Evolutionary conservation across 176 grass and related monocot species (phyloP), one percentile per base, ranked within the genome.

Genomic region (Rhipidocladum racemiflorum): DNA sequence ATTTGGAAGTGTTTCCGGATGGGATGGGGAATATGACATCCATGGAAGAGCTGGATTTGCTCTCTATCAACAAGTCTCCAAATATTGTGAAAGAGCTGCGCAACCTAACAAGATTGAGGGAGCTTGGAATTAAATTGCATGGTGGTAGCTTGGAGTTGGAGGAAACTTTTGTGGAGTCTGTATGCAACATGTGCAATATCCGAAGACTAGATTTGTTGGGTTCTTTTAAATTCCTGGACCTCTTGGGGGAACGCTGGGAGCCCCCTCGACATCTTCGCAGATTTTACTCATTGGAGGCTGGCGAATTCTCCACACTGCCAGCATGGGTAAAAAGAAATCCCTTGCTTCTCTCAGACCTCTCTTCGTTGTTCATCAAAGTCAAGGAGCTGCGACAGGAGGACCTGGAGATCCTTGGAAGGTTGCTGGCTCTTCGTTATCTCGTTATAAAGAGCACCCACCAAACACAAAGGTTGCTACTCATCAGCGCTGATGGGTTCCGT

Each of bases 291-390:
- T 32, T 1, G 1, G 30, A 32, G 2, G 30, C 2, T 32, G 30
- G 30, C 30, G 2, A 32, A 32, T 32, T 32, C 30, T 32, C 30
- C 30, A 32, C 30, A 32, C 0, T 71, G 3, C 50, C 50, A 6
- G 50, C 0, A 11, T 57, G 30, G 18, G 24, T 32, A 32, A 32
- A 32, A 2, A 32, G 30, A 32, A 32, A 57, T 5, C 9, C 30
- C 20, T 75, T 30, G 13, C 30, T 39, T 17, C 2, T 76, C 18
- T 53, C 35, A 0, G 39, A 76, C 12, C 35, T 76, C 51, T 8
- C 6, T 34, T 0, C 7, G 0, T 42, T 75, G 55, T 0, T 1
- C 0, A 2, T 60, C 0, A 0, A 2, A 5, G 18, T 76, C 2
- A 9, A 4, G 21, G 12, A 34, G 0, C 32, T 42, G 6, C 3